Evolutionary conservation across 169 alveolate species (phyloP).

Genomic region (Cryptosporidium bovis): DNA sequence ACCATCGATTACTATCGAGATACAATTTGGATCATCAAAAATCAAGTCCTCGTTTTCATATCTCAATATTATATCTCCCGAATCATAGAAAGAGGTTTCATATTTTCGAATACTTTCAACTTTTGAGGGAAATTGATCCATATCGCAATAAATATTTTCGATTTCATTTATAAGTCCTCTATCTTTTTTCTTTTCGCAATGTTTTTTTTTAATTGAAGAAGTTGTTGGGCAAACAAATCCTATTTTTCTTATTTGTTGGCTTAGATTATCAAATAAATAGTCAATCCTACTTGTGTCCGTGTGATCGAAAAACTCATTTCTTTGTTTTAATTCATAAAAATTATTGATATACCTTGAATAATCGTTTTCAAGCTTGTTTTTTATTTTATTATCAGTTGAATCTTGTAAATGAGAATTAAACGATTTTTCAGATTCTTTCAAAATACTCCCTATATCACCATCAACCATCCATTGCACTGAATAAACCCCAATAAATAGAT

Average conservation of each 20-base stretch:
- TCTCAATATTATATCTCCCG: conserved; percentile 42
- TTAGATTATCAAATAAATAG: conserved; percentile 16
- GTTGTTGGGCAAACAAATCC: conserved; percentile 52
- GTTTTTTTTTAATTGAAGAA: conserved; percentile 4
- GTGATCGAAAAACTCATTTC: background rate
- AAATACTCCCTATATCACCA: background rate
- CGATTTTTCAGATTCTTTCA: background rate
- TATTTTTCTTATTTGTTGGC: conserved; percentile 37
- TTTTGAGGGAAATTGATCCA: conserved; percentile 13
- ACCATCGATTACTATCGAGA: conserved; percentile 54
- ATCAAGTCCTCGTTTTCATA: conserved; percentile 65
- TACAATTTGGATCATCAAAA: conserved; percentile 53
- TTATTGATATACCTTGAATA: background rate
- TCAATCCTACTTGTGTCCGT: conserved; percentile 4
- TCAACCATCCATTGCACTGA: conserved; percentile 50
- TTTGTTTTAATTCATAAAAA: conserved; percentile 11
- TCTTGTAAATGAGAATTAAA: background rate
- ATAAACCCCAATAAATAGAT: background rate
- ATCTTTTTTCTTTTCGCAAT: conserved; percentile 14
- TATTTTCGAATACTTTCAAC: background rate
- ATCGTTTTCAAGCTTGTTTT: conserved; percentile 8
- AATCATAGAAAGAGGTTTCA: conserved; percentile 48
- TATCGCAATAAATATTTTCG: conserved; percentile 30
- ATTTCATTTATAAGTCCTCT: conserved; percentile 12
- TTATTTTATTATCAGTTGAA: background rate